Conservation (phyloP, 2,329 filamentous ascomycete genomes). For the Sclerotinia minor region DNA sequence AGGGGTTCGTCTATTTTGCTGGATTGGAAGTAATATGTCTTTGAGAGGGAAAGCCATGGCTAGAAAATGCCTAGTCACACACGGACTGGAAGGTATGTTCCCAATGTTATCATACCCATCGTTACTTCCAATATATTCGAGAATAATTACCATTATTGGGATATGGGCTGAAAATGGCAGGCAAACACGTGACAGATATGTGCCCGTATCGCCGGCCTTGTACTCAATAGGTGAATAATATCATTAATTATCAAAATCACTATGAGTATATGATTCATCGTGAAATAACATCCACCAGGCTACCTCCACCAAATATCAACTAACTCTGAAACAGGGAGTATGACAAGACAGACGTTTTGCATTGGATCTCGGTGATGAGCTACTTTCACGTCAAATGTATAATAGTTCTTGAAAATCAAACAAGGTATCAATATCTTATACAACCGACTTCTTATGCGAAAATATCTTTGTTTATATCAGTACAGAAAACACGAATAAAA, state of each 20-base stretch:
- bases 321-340: not conserved
- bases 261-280: too few relatives aligned
- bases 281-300: too few relatives aligned
- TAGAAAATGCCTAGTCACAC: too few relatives aligned
- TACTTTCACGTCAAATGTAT: not conserved
- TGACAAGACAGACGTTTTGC: not conserved
- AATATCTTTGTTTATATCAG: not conserved
- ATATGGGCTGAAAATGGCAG: too few relatives aligned
- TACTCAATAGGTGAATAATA: too few relatives aligned
- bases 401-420: not conserved
- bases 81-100: not conserved
- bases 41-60: not conserved
- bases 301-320: too few relatives aligned
- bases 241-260: not conserved
- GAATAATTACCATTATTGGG: too few relatives aligned
- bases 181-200: too few relatives aligned
- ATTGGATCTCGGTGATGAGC: not conserved
- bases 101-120: not conserved
- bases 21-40: not conserved
- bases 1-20: not conserved
- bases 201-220: too few relatives aligned
- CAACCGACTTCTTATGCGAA: not conserved
- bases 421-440: not conserved
- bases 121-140: not conserved
- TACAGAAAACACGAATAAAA: not conserved